Evolutionary conservation across 1,284 basidiomycete genomes (phyloP).

Genomic region (Lentinula novae-zelandiae): DNA sequence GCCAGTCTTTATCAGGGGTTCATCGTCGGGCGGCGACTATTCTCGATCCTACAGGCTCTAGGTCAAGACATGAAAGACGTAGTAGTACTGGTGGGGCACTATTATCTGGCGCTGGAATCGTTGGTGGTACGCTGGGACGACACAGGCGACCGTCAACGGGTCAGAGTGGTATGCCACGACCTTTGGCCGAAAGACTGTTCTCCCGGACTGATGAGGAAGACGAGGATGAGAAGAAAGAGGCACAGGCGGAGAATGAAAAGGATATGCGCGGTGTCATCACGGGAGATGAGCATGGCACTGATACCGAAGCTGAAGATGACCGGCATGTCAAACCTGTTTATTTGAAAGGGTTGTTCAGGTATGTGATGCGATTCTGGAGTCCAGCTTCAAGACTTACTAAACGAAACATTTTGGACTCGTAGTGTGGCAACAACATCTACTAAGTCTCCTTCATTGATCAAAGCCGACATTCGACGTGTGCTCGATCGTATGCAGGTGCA

Average conservation of each 20-base stretch:
- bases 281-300: constrained; percentile 20
- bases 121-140: constrained; percentile 58
- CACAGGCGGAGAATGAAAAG: constrained; percentile 20
- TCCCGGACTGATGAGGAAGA: constrained; percentile 46
- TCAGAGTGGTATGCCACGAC: constrained; percentile 38
- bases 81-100: constrained; percentile 70
- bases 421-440: constrained; percentile 95
- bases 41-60: constrained; percentile 53
- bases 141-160: constrained; percentile 66
- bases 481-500: constrained; percentile 93
- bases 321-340: constrained; percentile 75
- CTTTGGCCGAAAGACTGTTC: constrained; percentile 47
- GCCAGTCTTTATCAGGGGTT: constrained; percentile 48
- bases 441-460: constrained; percentile 79
- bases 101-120: constrained; percentile 36
- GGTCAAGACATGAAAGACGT: constrained; percentile 64
- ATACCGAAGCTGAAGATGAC: constrained; percentile 26
- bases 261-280: constrained; percentile 26
- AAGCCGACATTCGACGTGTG: constrained; percentile 82
- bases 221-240: constrained; percentile 32
- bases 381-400: not conserved
- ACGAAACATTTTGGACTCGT: constrained; percentile 3
- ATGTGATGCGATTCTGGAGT: constrained; percentile 21
- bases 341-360: constrained; percentile 88
- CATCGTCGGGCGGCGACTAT: constrained; percentile 74